Base-by-base conservation (phyloP, 2,329 filamentous ascomycete genomes). In the Chrysoporthe deuterocubensis region DNA sequence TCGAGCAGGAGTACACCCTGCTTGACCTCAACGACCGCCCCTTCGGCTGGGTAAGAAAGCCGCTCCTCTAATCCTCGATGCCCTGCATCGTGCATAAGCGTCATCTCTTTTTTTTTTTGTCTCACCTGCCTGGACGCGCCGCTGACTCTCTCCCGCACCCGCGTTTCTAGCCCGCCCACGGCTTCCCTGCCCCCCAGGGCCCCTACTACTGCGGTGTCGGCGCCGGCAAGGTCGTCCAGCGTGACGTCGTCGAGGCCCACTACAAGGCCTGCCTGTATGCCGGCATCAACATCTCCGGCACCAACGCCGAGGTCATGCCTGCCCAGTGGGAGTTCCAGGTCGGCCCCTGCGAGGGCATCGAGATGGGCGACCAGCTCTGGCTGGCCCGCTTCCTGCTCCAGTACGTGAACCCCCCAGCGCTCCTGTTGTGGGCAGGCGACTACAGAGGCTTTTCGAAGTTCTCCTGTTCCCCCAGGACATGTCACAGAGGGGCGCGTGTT, bases 181-280 rank as follows among this genome's bases (percentile, higher is more conserved):
- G 93, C 77, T 97, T 90, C 90, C 94, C 94, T 72, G 94, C 92
- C 79, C 93, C 94, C 74, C 94, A 97, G 83, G 94, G 94, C 72
- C 93, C 93, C 71, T 97, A 97, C 88, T 97, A 97, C 91, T 97
- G 95, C 81, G 96, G 95, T 92, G 95, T 97, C 71, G 96, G 96
- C 75, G 92, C 93, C 74, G 94, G 94, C 84, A 96, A 96, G 87
- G 96, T 98, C 77, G 96, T 96, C 83, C 95, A 94, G 90, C 91
- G 95, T 85, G 95, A 99, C 79, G 95, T 99, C 71, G 94, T 99
- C 74, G 95, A 98, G 85, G 91, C 92, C 72, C 93, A 97, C 85
- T 94, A 93, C 90, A 93, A 93, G 83, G 90, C 91, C 73, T 79
- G 88, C 86, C 79, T 98, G 81, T 97, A 93, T 80, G 89, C 95